Base-by-base conservation (phyloP, 1,139 yeast species). In the Suhomyces atakaporum region DNA sequence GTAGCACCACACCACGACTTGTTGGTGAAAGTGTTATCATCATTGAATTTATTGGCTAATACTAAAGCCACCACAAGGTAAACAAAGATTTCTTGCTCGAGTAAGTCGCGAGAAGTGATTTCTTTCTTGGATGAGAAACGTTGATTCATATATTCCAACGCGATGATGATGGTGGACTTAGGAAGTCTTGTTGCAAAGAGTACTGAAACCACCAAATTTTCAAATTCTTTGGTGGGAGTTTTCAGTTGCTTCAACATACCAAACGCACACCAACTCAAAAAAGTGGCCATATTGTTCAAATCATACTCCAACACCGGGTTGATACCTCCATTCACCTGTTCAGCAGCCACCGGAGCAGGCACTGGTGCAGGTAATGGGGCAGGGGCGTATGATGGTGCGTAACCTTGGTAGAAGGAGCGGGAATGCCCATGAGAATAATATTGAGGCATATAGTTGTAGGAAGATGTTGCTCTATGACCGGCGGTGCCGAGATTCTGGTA, bases 1-100 rank as follows among this genome's bases (percentile, higher is more conserved):
- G 97, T 86, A 15, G 97, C 97, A 39, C 89, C 92, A 31, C 89
- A 77, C 98, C 98, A 92, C 7, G 96, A 88, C 55, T 81, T 81
- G 65, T 90, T 92, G 43, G 96, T 89, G 56, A 92, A 92, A 16
- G 97, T 92, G 63, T 90, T 89, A 66, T 92, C 98, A 61, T 92
- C 97, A 57, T 90, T 89, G 60, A 89, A 87, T 63, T 92, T 92
- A 67, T 92, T 92, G 29, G 97, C 95, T 45, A 92, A 70, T 26
- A 92, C 77, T 31, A 92, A 72, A 1, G 95, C 75, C 20, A 84
- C 74, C 31, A 84, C 81, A 38, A 88, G 67, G 53, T 77, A 73
- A 46, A 78, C 73, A 51, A 84, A 86, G 39, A 83, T 75, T 18
- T 72, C 74, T 25, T 55, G 56, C 39, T 69, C 75, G 8, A 50